These are phyloP conservation scores for Herpotrichia juniperi DNA, from an alignment of 2,329 filamentous ascomycete species.

Conservation along the genomic window DNA sequence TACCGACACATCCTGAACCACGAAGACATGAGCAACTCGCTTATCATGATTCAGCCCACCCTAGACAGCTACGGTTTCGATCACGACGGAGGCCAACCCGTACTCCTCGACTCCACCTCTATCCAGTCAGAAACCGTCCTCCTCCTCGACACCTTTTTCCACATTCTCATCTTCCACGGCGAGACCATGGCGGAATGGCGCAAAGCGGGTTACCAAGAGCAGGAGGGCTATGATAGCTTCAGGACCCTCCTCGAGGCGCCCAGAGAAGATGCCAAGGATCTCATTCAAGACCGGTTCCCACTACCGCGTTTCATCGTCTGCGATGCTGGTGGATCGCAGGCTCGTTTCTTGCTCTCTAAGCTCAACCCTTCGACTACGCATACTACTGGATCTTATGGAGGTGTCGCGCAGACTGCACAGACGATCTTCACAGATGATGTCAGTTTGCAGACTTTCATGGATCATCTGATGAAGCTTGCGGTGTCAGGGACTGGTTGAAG, in stretches of 20 bases:
- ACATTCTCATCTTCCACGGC: constrained; percentile 98
- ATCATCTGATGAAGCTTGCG: constrained; percentile 91
- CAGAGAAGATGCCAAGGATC: constrained; percentile 96
- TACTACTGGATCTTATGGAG: constrained; percentile 89
- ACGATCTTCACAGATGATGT: constrained; percentile 99
- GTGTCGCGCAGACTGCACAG: constrained; percentile 86
- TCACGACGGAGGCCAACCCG: constrained; percentile 88
- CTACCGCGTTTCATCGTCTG: constrained; percentile 98
- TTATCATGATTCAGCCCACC: constrained; percentile 99
- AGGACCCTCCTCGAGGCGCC: constrained; percentile 84
- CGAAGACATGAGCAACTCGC: constrained; percentile 93
- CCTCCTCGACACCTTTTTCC: constrained; percentile 97
- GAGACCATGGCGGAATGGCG: constrained; percentile 98
- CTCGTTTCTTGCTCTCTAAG: constrained; percentile 94
- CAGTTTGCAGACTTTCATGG: constrained; percentile 98
- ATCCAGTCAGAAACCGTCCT: constrained; percentile 95
- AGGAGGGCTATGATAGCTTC: constrained; percentile 98
- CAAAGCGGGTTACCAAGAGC: constrained; percentile 96
- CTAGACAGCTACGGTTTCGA: constrained; percentile 97
- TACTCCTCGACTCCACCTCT: constrained; percentile 94
- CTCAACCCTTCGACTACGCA: constrained; percentile 97
- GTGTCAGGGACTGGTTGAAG: constrained; percentile 43
- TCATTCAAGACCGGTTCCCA: constrained; percentile 98
- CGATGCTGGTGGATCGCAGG: constrained; percentile 96
- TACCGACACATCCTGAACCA: constrained; percentile 97